A percentile compares a stretch with the other conserved stretches of the same genome.
Evolutionary conservation across 257 asterid genomes (phyloP).

Genomic region (Craterostigma plantagineum): DNA sequence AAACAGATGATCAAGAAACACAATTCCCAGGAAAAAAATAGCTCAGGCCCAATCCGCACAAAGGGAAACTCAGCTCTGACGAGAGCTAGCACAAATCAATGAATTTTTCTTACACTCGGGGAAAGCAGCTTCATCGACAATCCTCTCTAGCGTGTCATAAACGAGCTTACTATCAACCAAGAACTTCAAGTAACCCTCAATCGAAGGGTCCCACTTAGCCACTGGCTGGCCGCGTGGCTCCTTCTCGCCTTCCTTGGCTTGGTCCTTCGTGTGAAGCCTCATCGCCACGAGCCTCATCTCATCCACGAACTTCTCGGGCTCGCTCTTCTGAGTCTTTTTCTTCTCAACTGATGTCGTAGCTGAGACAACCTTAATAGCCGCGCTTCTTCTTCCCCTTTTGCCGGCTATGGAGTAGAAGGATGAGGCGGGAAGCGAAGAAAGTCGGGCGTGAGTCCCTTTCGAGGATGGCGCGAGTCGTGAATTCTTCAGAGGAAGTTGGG

Average conservation of each 20-base stretch:
- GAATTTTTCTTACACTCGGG: conserved; percentile 70
- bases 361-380: conserved; percentile 38
- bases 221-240: conserved; percentile 59
- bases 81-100: neutral
- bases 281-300: conserved; percentile 97
- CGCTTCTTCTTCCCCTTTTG: conserved; percentile 11
- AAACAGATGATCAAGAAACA: no score
- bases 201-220: conserved; percentile 56
- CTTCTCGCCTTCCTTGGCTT: conserved; percentile 81
- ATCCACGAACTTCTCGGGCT: conserved; percentile 80
- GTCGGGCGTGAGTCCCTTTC: conserved; percentile 12
- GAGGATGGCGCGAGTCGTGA: conserved; percentile 19
- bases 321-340: conserved; percentile 64
- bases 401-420: conserved; percentile 6
- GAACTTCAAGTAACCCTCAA: conserved; percentile 83
- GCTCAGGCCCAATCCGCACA: neutral
- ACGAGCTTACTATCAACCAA: conserved; percentile 88
- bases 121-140: conserved; percentile 48
- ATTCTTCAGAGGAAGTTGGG: conserved; percentile 26
- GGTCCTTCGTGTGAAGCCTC: conserved; percentile 77
- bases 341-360: conserved; percentile 46
- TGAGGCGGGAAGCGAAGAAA: conserved; percentile 23
- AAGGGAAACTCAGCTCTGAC: no score
- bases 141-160: conserved; percentile 72
- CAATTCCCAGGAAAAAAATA: no score